Evolutionary conservation across 768 basidiomycete species (phyloP).

Genomic region (Mycena amicta): DNA sequence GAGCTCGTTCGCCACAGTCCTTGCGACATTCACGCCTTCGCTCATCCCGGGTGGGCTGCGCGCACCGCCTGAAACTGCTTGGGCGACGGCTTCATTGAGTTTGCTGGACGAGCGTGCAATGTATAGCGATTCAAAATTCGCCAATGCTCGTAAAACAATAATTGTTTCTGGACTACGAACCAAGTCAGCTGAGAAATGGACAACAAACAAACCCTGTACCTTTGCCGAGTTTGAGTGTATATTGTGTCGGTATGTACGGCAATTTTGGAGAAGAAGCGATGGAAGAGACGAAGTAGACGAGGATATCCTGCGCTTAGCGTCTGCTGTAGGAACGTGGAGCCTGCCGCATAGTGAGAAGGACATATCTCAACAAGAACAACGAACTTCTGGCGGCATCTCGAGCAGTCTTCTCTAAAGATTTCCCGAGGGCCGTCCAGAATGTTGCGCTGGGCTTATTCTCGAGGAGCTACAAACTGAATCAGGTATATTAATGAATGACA

Average conservation of each 20-base stretch:
- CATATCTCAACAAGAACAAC: conserved; percentile 5
- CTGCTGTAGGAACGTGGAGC: conserved; percentile 88
- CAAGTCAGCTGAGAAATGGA: conserved; percentile 9
- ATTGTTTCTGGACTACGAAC: conserved; percentile 83
- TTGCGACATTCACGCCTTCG: conserved; percentile 78
- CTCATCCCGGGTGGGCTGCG: conserved; percentile 70
- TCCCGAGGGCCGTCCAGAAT: conserved; percentile 87
- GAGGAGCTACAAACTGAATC: conserved; percentile 52
- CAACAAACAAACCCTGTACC: conserved; percentile 45
- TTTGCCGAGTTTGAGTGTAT: conserved; percentile 83
- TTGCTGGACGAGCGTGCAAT: conserved; percentile 81
- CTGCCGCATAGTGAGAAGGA: conserved; percentile 41
- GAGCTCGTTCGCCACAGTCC: conserved; percentile 86
- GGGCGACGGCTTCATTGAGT: conserved; percentile 79
- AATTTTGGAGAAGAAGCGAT: conserved; percentile 96
- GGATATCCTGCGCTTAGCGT: conserved; percentile 88
- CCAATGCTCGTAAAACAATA: conserved; percentile 80
- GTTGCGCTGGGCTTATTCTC: conserved; percentile 90
- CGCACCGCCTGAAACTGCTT: conserved; percentile 72
- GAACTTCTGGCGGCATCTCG: conserved; percentile 81
- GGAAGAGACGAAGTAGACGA: conserved; percentile 84
- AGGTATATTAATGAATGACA: neutral
- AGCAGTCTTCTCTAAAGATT: conserved; percentile 79
- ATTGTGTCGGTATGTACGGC: conserved; percentile 94
- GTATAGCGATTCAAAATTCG: conserved; percentile 86